phyloP scores from a whole-genome alignment of 805 yeast species.

The Metschnikowia baotianmanensis region DNA sequence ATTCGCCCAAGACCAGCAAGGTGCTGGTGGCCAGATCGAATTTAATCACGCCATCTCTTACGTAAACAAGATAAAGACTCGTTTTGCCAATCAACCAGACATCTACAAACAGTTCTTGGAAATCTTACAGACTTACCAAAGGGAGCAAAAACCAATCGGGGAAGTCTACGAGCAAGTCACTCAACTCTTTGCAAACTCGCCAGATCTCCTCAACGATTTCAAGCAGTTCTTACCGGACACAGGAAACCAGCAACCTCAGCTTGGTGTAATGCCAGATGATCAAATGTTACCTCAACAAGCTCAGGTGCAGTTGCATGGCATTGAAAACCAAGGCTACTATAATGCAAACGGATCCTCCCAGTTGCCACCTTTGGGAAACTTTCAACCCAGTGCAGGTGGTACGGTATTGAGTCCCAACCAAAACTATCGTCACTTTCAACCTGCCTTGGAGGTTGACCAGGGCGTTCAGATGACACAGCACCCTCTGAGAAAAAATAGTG shows the following conservation, averaged over 20 bases:
- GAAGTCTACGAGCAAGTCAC: constrained; percentile 96
- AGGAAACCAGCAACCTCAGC: constrained; percentile 36
- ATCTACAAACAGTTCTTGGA: constrained; percentile 93
- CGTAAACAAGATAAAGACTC: constrained; percentile 92
- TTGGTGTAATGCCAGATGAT: constrained; percentile 21
- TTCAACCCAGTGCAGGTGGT: constrained; percentile 60
- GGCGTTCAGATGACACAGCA: constrained; percentile 1
- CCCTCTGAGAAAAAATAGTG: constrained; percentile 19
- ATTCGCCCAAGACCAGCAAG: constrained; percentile 9
- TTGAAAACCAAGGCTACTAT: constrained; percentile 18
- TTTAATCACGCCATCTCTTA: constrained; percentile 96
- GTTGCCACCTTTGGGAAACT: constrained; percentile 86
- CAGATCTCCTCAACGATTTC: constrained; percentile 91
- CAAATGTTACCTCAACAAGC: constrained; percentile 24
- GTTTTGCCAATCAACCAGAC: constrained; percentile 92
- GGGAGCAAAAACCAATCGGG: constrained; percentile 91
- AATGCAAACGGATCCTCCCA: constrained; percentile 38
- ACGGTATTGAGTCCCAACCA: constrained; percentile 30
- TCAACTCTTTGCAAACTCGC: constrained; percentile 83
- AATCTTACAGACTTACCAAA: constrained; percentile 92
- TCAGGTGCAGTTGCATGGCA: constrained; percentile 11
- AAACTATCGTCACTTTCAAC: constrained; percentile 22
- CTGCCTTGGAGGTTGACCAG: constrained; percentile 10
- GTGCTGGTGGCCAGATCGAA: constrained; percentile 70
- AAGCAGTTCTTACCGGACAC: constrained; percentile 93